A percentile compares a stretch with the other conserved stretches of the same genome.
These are phyloP conservation scores for Bjerkandera adusta DNA, from an alignment of 1,284 basidiomycete species.

Conservation along the genomic window DNA sequence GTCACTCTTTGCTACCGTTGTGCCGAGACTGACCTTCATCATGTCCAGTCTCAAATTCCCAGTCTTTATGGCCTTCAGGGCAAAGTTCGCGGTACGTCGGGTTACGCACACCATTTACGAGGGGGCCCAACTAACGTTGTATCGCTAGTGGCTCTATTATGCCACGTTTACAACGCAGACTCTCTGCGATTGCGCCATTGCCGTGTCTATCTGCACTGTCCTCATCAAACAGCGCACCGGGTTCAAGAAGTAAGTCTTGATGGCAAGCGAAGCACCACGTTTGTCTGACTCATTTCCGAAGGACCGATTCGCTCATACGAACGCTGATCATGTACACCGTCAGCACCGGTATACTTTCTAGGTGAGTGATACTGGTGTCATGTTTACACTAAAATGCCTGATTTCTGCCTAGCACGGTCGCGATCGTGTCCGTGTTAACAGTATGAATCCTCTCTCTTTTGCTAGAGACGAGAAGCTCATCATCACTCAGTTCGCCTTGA, in stretches of 20 bases:
- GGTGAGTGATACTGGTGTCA: not conserved
- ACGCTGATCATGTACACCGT: slow-evolving; percentile 6
- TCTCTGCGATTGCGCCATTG: slow-evolving; percentile 6
- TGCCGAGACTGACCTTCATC: too few species aligned
- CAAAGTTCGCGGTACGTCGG: too few species aligned
- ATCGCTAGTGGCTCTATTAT: not conserved
- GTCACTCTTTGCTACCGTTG: too few species aligned
- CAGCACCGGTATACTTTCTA: slow-evolving; percentile 5
- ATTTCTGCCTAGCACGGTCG: slow-evolving; percentile 3
- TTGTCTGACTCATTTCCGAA: not conserved
- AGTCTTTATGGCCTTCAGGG: too few species aligned
- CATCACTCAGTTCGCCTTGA: not conserved
- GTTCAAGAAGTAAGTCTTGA: slow-evolving; percentile 1
- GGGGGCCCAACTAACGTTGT: too few species aligned
- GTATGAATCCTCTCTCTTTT: not conserved
- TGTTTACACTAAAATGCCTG: not conserved
- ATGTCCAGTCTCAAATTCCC: too few species aligned
- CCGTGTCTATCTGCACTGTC: not conserved
- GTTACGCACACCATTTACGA: too few species aligned
- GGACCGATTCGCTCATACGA: slow-evolving; percentile 5
- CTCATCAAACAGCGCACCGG: slow-evolving; percentile 1
- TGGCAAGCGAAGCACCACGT: too few species aligned
- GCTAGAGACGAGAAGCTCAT: not conserved
- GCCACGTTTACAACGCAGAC: slow-evolving; percentile 3
- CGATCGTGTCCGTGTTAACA: slow-evolving; percentile 2